Base-by-base conservation (phyloP, 2,329 filamentous ascomycete genomes). In the Claviceps pusilla region DNA sequence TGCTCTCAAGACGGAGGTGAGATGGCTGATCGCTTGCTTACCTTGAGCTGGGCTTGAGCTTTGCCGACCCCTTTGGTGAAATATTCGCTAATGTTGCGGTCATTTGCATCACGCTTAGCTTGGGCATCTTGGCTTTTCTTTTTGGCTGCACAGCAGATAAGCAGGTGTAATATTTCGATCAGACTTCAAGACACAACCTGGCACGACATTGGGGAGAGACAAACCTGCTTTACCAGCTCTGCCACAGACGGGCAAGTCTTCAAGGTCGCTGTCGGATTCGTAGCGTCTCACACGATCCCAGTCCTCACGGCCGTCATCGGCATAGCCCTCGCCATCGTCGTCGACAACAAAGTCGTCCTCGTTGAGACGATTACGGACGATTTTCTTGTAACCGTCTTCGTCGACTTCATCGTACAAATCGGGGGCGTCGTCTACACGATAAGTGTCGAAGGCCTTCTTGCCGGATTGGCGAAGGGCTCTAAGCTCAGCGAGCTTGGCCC, bases 301-400 rank as follows among this genome's bases (percentile, higher is more conserved):
- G 63, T 97, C 93, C 71, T 95, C 90, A 54, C 93, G 84, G 57
- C 93, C 93, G 65, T 97, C 93, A 67, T 97, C 91, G 60, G 89
- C 91, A 65, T 98, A 98, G 42, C 93, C 91, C 66, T 91, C 89
- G 64, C 91, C 91, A 73, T 96, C 95, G 72, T 98, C 93, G 73
- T 97, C 93, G 57, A 98, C 90, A 52, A 98, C 91, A 64, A 98
- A 98, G 71, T 98, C 93, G 63, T 98, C 93, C 64, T 95, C 78
- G 65, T 97, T 87, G 52, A 98, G 76, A 49, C 93, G 84, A 54
- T 85, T 82, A 46, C 93, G 82, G 14, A 98, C 89, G 60, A 97
- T 85, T 68, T 94, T 94, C 74, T 96, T 96, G 76, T 98, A 98
- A 52, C 87, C 87, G 64, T 93, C 91, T 64, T 98, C 93, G 65